Percentiles rank a stretch among this genome's conserved stretches.
Evolutionary conservation across 129 eudicot species (phyloP).

Genomic region (Tanacetum coccineum): DNA sequence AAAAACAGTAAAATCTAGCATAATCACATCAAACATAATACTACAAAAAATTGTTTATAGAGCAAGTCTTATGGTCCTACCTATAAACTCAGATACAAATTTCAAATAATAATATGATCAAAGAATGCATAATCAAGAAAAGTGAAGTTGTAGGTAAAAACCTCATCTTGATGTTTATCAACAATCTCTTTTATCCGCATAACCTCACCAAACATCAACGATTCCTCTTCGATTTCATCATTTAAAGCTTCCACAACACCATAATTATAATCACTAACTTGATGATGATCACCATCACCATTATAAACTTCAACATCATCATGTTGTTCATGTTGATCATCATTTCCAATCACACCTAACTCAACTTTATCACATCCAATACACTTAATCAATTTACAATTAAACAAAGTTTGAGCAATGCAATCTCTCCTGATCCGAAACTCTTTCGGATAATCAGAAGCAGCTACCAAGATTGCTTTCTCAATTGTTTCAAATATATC

Average conservation of each 20-base stretch:
- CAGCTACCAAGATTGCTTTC: constrained; percentile 81
- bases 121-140: not conserved
- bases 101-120: not conserved
- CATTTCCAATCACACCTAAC: constrained; percentile 38
- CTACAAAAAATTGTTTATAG: not conserved
- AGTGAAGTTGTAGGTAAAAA: constrained; percentile 8
- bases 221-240: constrained; percentile 75
- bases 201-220: constrained; percentile 52
- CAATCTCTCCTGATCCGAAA: constrained; percentile 60
- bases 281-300: constrained; percentile 27
- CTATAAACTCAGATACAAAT: not conserved
- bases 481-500: constrained; percentile 74
- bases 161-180: constrained; percentile 65
- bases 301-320: constrained; percentile 28
- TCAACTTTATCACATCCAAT: constrained; percentile 55
- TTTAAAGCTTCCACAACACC: constrained; percentile 83
- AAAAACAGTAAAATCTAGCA: not conserved
- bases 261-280: constrained; percentile 41
- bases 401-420: constrained; percentile 65
- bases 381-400: constrained; percentile 57
- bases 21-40: not conserved
- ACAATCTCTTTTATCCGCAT: constrained; percentile 70
- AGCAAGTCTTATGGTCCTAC: not conserved
- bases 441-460: constrained; percentile 72
- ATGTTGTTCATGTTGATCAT: constrained; percentile 25